phyloP scores from a whole-genome alignment of 73 alveolate species.

The Vitrella brassicaformis region DNA sequence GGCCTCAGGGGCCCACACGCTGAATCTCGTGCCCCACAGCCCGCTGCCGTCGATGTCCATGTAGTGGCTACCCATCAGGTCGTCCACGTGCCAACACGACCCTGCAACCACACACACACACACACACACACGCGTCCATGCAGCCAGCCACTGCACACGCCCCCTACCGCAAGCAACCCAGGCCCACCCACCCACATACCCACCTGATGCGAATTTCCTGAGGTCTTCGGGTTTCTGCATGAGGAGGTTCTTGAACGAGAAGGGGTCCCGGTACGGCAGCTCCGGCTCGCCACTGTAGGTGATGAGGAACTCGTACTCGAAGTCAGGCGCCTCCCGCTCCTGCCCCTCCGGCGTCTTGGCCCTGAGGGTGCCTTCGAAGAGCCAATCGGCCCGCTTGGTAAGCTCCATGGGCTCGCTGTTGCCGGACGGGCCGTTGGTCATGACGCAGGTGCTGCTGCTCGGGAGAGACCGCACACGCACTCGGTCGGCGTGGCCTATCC shows the following conservation, averaged over 20 bases:
- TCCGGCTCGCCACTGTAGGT: background rate
- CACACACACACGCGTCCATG: background rate
- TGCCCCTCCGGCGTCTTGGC: background rate
- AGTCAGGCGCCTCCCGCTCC: background rate
- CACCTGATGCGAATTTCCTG: background rate
- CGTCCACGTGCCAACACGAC: background rate
- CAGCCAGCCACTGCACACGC: background rate
- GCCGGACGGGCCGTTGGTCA: background rate
- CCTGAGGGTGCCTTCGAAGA: background rate
- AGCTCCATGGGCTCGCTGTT: background rate
- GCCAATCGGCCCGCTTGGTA: background rate
- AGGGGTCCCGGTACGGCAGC: too few species aligned
- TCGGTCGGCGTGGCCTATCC: too few species aligned
- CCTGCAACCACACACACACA: background rate
- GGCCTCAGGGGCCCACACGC: slow-evolving; percentile 38
- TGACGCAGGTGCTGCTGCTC: background rate
- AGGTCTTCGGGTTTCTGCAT: background rate
- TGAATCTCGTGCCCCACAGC: slow-evolving; percentile 22
- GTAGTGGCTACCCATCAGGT: background rate
- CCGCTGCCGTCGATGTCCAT: background rate
- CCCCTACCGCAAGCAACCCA: background rate
- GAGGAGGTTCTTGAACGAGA: background rate
- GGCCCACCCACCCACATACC: background rate
- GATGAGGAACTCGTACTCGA: background rate
- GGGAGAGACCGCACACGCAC: background rate